Evolutionary conservation across 345 rosid genomes (phyloP), one percentile per base, ranked within the genome.

Genomic region (Citropsis articulata): DNA sequence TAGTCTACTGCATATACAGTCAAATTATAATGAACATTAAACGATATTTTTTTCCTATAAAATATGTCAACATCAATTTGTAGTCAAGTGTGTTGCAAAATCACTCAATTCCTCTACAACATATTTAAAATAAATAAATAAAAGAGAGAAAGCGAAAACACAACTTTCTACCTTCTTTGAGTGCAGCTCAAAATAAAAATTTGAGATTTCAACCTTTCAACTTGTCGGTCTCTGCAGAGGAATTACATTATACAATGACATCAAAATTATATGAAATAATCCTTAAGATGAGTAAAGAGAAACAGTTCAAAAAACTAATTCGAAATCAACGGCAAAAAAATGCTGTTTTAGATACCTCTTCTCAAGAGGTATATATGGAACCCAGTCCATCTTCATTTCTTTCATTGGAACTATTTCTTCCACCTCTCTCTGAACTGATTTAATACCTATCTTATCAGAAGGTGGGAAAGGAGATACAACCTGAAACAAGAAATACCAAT

Each of bases 351-450:
- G n/a, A 48, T 85, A 93, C 99, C 99, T 91, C 31, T 94, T 86
- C 75, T 91, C 94, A 75, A 91, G 50, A 38, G 99, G 98, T 79
- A 97, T 86, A 81, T 97, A 97, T 7, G 99, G 99, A 79, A 90
- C 87, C 99, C 99, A 94, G 75, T 88, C 98, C 99, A 97, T 97
- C 87, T 97, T 93, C 99, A 97, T 97, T 78, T 91, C 86, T 77
- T 89, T 97, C 99, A 97, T 94, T n/a, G 98, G 98, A 86, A 97
- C 77, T 83, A 94, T 94, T 84, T 94, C 98, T 87, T 97, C 99
- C 40, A 78, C 81, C 84, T 91, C 99, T 84, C 94, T 93, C 82
- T 97, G 99, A 88, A 97, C 98, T 9, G 98, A 97, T 71, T 90
- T 97, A 75, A 97, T 91, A 64, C 97, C 99, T 76, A 97, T 94